Evolutionary conservation across 441 rosid species (phyloP).

Genomic region (Populus hybrid): DNA sequence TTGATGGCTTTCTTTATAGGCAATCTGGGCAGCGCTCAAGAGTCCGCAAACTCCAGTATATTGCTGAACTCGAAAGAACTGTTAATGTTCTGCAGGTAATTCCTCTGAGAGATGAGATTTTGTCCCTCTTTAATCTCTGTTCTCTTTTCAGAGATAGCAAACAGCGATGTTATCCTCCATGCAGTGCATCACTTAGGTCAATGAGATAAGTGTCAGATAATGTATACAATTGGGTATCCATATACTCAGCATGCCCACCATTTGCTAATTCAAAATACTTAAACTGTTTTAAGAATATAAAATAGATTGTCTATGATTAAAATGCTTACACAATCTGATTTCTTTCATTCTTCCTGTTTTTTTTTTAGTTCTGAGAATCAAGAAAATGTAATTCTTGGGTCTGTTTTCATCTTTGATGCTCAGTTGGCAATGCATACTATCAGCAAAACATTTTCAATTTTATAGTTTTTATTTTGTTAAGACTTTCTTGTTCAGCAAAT

Average conservation of each 20-base stretch:
- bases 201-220: not conserved
- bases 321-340: not conserved
- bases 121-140: not conserved
- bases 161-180: not conserved
- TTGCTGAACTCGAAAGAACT: slow-evolving; percentile 73
- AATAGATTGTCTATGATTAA: not conserved
- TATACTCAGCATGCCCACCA: not conserved
- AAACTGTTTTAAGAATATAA: too few species aligned
- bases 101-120: slow-evolving; percentile 6
- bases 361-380: not conserved
- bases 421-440: not conserved
- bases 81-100: slow-evolving; percentile 61
- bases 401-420: not conserved
- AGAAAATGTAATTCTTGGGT: not conserved
- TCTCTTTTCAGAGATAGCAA: not conserved
- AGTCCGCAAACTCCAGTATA: slow-evolving; percentile 78
- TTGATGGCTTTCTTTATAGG: slow-evolving; percentile 32
- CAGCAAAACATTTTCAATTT: not conserved
- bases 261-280: not conserved
- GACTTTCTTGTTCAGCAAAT: slow-evolving; percentile 1
- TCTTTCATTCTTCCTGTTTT: not conserved
- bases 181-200: not conserved
- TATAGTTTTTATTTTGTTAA: not conserved
- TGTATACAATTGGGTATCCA: not conserved
- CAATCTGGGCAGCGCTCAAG: slow-evolving; percentile 79